A percentile compares a stretch with the other conserved stretches of the same genome.
These are phyloP conservation scores for Penicillium sp. DNA, from an alignment of 2,329 filamentous ascomycete species.

Conservation along the genomic window DNA sequence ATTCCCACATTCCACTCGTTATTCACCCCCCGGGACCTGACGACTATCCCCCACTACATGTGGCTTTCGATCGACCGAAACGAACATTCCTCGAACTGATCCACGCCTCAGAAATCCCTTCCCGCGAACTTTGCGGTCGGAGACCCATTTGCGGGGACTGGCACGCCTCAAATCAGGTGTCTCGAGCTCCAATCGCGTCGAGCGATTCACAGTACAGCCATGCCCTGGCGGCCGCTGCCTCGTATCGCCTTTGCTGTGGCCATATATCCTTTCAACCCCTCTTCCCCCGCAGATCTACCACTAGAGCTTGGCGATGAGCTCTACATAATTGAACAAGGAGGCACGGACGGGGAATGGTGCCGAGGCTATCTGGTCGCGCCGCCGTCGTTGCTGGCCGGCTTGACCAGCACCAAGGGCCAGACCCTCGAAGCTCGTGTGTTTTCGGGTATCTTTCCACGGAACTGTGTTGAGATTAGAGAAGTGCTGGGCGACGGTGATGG, in stretches of 20 bases:
- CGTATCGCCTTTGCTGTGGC: constrained; percentile 98
- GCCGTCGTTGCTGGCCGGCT: constrained; percentile 83
- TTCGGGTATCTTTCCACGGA: constrained; percentile 94
- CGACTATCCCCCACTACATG: constrained; percentile 25
- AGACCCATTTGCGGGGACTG: constrained; percentile 27
- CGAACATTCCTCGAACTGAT: constrained; percentile 28
- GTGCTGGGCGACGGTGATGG: constrained; percentile 72
- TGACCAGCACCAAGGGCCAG: constrained; percentile 88
- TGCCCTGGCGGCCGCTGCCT: constrained; percentile 97
- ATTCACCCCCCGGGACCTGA: constrained; percentile 13
- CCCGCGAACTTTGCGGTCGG: constrained; percentile 18
- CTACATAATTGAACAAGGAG: constrained; percentile 97
- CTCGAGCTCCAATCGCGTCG: constrained; percentile 7
- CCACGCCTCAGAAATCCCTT: constrained; percentile 8
- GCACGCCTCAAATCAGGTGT: constrained; percentile 15
- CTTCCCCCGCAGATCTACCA: constrained; percentile 83
- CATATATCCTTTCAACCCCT: constrained; percentile 87
- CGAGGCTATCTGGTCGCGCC: constrained; percentile 94
- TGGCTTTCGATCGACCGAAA: constrained; percentile 26
- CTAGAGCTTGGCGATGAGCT: constrained; percentile 97
- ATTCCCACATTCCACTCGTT: constrained; percentile 26
- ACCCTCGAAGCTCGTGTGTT: constrained; percentile 95
- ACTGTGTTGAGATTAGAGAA: constrained; percentile 92
- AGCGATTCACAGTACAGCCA: constrained; percentile 44
- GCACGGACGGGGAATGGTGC: constrained; percentile 81